Evolutionary conservation across 208 protist species (phyloP), one percentile per base, ranked within the genome.

Genomic region (Acanthamoeba sp.): DNA sequence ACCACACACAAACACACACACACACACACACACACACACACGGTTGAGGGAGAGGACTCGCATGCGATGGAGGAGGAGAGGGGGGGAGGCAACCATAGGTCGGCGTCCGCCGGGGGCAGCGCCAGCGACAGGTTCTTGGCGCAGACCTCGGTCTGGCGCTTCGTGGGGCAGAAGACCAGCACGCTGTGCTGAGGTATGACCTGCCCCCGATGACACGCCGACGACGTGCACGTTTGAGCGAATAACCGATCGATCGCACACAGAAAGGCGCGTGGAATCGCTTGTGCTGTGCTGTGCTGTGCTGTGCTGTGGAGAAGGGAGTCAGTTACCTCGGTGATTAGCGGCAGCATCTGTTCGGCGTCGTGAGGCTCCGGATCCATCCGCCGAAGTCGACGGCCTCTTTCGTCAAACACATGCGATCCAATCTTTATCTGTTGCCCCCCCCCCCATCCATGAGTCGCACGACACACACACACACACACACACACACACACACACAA

Each of bases 131-230:
- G 36, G 66, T 4, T 76, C 66, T 38, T 29, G 36, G 66, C 66
- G 66, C 66, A 76, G 7, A 76, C 66, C n/a, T 76, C 66, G 10
- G 66, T 76, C 36, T 76, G 66, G 9, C 66, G 66, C 66, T 76
- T 76, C 22, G 66, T 76, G 16, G 66, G 66, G 66, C 66, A 76
- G 66, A 76, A 76, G 18, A 76, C 29, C 29, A 76, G 29, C 12
- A 76, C 66, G 66, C 66, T 76, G 36, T 76, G 66, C 66, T 76
- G 66, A 6, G 66, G 66, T 1, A 69, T 34, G 4, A 69, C 62
- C 45, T 50, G 45, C 45, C n/a, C n/a, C n/a, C n/a, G n/a, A n/a
- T n/a, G n/a, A n/a, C n/a, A n/a, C n/a, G n/a, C n/a, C n/a, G n/a
- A n/a, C n/a, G n/a, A n/a, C n/a, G n/a, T n/a, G n/a, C n/a, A n/a